Conservation (phyloP, 805 yeast genomes). For the Saccharomycopsis capsularis region DNA sequence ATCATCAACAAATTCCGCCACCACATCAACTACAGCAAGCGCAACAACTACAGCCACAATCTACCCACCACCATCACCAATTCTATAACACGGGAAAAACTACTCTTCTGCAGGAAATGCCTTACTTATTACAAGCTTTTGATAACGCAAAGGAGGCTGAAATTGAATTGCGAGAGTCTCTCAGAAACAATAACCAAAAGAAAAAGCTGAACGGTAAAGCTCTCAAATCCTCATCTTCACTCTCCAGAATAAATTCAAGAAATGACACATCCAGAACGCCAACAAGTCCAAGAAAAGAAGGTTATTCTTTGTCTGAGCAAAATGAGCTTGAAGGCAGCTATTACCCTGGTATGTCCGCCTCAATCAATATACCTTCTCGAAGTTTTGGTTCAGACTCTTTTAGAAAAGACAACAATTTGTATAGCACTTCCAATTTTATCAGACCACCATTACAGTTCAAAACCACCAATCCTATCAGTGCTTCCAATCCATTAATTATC, state of each 20-base stretch:
- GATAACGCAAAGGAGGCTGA: slow-evolving; percentile 54
- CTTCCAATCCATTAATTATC: slow-evolving; percentile 9
- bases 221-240: neutral
- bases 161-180: slow-evolving; percentile 34
- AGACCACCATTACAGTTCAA: neutral
- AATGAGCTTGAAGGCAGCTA: neutral
- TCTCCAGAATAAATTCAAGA: neutral
- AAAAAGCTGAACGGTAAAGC: too few relatives aligned
- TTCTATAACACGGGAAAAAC: slow-evolving; percentile 34
- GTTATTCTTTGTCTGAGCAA: neutral
- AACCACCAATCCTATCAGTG: neutral
- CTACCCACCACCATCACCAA: neutral
- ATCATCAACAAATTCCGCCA: slow-evolving; percentile 1
- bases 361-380: neutral
- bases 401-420: neutral
- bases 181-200: neutral
- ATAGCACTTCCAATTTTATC: neutral
- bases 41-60: too few relatives aligned
- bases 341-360: neutral
- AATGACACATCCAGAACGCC: neutral
- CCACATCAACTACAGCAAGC: neutral
- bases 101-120: slow-evolving; percentile 56
- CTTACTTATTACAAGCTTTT: slow-evolving; percentile 60
- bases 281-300: neutral
- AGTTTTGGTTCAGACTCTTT: neutral